Conservation (phyloP, 306 rosid species). For the Gastrolobium bilobum region DNA sequence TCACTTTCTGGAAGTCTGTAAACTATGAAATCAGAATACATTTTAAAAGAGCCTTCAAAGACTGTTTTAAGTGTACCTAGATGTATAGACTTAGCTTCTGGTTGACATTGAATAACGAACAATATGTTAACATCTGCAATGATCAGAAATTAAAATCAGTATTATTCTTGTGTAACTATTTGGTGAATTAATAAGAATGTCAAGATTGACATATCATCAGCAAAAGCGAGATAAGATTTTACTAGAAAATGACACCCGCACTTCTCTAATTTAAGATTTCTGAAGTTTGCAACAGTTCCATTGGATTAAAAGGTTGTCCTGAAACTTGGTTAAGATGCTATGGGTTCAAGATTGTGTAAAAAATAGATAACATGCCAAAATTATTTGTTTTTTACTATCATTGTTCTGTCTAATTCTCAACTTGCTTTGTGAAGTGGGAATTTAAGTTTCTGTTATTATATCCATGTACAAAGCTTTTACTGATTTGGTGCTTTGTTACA, state of each 20-base stretch:
- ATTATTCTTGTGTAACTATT: not conserved
- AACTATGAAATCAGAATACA: not conserved
- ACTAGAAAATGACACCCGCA: not conserved
- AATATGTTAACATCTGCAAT: not conserved
- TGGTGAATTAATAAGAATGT: not conserved
- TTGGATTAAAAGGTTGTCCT: not conserved
- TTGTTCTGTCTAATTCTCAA: constrained; percentile 15
- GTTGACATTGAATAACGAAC: not conserved
- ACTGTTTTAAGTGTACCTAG: not conserved
- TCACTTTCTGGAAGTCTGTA: not conserved
- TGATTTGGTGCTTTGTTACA: constrained; percentile 32
- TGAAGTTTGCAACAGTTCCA: constrained; percentile 16
- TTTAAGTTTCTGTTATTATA: constrained; percentile 8
- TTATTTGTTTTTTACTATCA: not conserved
- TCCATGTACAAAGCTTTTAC: constrained; percentile 6
- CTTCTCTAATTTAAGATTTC: not conserved
- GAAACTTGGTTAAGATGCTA: not conserved
- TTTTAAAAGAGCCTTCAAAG: not conserved
- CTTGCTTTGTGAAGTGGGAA: constrained; percentile 12
- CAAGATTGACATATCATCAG: not conserved
- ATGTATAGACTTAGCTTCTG: constrained; percentile 15
- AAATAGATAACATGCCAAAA: not conserved
- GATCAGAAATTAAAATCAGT: constrained; percentile 7
- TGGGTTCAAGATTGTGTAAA: not conserved
- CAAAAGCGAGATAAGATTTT: not conserved